Percentiles rank a stretch among this genome's conserved stretches.
These are phyloP conservation scores for Lonicera japonica DNA, from an alignment of 129 eudicot genomes.

Conservation along the genomic window DNA sequence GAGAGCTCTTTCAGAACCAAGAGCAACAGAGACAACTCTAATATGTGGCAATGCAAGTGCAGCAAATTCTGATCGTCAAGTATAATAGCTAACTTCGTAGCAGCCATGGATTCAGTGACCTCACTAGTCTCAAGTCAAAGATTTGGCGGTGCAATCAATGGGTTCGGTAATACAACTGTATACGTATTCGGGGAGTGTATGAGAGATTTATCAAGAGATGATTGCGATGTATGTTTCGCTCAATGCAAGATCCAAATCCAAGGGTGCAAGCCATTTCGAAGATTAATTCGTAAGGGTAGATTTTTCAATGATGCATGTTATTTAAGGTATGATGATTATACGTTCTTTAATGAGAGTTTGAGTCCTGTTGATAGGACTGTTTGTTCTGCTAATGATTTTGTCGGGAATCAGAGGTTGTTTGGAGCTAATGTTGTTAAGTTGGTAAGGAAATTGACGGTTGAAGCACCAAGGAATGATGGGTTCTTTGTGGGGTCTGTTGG, in stretches of 20 bases:
- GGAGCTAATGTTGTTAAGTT: constrained; percentile 14
- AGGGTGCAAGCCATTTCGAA: constrained; percentile 34
- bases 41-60: constrained; percentile 29
- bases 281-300: constrained; percentile 22
- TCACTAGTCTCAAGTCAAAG: constrained; percentile 11
- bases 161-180: constrained; percentile 19
- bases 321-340: constrained; percentile 33
- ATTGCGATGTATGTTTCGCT: constrained; percentile 38
- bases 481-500: constrained; percentile 25
- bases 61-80: constrained; percentile 13
- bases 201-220: constrained; percentile 27
- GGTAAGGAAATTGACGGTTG: constrained; percentile 21
- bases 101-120: constrained; percentile 20
- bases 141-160: constrained; percentile 12
- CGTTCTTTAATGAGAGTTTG: constrained; percentile 34
- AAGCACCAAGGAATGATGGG: constrained; percentile 26
- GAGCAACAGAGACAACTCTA: constrained; percentile 34
- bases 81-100: constrained; percentile 26
- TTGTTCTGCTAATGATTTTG: constrained; percentile 27
- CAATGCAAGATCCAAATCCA: constrained; percentile 29
- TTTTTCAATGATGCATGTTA: constrained; percentile 43
- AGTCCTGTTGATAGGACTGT: constrained; percentile 14
- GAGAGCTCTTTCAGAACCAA: constrained; percentile 28
- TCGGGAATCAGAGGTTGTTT: constrained; percentile 23
- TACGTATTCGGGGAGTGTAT: constrained; percentile 33